Evolutionary conservation across 169 alveolate species (phyloP).

Genomic region (Theileria annulata): DNA sequence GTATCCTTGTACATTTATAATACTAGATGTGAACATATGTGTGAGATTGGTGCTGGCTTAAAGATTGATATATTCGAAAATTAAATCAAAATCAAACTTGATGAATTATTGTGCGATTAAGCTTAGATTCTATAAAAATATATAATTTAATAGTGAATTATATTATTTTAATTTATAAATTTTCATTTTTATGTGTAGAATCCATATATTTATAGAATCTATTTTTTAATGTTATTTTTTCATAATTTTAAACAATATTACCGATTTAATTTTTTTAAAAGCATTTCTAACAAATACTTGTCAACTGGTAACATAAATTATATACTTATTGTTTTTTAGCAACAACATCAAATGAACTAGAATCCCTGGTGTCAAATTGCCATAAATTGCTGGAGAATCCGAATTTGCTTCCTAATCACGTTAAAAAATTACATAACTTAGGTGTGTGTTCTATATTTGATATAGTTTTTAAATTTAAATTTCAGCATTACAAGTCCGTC

Average conservation of each 20-base stretch:
- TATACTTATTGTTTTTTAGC: neutral
- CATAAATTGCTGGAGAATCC: slow-evolving; percentile 35
- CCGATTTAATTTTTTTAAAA: neutral
- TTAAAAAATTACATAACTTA: slow-evolving; percentile 41
- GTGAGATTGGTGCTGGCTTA: neutral
- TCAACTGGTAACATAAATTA: neutral
- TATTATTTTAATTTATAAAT: no score
- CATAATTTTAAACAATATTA: neutral
- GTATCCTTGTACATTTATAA: slow-evolving; percentile 17
- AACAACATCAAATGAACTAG: slow-evolving; percentile 24
- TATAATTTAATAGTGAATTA: no score
- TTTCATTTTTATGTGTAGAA: neutral
- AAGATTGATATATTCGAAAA: neutral
- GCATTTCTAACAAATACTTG: neutral
- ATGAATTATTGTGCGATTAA: no score
- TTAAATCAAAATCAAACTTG: neutral
- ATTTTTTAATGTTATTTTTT: slow-evolving; percentile 1
- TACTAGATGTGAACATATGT: neutral
- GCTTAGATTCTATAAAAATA: no score
- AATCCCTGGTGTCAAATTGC: slow-evolving; percentile 22
- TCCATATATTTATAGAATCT: neutral
- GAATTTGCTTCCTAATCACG: slow-evolving; percentile 41
- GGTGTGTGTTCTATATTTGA: slow-evolving; percentile 25
- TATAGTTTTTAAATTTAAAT: neutral
- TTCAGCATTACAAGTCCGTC: slow-evolving; percentile 42